Percentiles rank a stretch among this genome's conserved stretches.
These are phyloP conservation scores for Phylloporus sp. DNA, from an alignment of 1,284 basidiomycete species.

Conservation along the genomic window DNA sequence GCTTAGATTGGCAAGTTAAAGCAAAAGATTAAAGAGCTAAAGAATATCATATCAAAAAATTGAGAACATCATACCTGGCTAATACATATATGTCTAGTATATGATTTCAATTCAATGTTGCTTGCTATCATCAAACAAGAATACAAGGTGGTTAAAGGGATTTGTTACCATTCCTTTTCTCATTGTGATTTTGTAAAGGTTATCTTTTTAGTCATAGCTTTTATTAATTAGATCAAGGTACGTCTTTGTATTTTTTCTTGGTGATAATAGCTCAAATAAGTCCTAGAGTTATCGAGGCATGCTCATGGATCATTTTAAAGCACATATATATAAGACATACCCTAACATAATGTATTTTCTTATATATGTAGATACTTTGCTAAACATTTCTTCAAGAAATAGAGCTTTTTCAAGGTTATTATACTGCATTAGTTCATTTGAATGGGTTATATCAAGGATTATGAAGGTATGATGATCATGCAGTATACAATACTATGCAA, in stretches of 20 bases:
- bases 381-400: constrained; percentile 99
- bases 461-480: constrained; percentile 99
- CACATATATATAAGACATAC: constrained; percentile 83
- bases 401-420: constrained; percentile 98
- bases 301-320: constrained; percentile 99
- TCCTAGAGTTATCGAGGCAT: constrained; percentile 94
- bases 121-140: constrained; percentile 97
- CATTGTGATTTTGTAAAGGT: constrained; percentile 97
- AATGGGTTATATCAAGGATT: no score
- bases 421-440: constrained; percentile 88
- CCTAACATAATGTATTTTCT: constrained; percentile 92
- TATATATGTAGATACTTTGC: constrained; percentile 99
- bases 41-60: no score
- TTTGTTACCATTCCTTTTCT: constrained; percentile 96
- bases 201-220: constrained; percentile 98
- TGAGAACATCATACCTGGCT: no score
- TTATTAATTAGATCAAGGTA: constrained; percentile 97
- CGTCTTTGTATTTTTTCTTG: constrained; percentile 17
- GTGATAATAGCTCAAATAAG: background rate
- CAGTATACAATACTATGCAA: constrained; percentile 94
- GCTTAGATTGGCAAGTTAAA: no score
- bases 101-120: constrained; percentile 89
- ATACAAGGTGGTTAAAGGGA: constrained; percentile 96
- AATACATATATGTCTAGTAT: constrained; percentile 91
- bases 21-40: no score